phyloP scores from a whole-genome alignment of 176 grass and related monocot genomes.

The Raddia distichophylla region DNA sequence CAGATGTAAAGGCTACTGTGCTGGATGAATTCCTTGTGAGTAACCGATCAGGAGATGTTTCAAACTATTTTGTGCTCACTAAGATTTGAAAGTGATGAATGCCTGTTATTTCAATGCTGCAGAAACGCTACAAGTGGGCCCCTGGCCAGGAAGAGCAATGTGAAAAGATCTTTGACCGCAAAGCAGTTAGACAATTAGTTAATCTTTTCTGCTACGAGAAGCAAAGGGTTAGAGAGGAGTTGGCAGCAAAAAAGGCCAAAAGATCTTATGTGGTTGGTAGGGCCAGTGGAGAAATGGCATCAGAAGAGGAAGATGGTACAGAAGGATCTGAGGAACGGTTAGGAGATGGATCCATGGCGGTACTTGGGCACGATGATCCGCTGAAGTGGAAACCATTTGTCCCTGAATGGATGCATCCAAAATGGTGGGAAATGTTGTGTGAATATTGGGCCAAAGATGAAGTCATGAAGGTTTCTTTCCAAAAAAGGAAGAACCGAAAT shows the following conservation, averaged over 20 bases:
- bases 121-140: conserved; percentile 58
- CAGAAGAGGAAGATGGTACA: conserved; percentile 23
- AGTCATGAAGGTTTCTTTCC: conserved; percentile 50
- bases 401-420: conserved; percentile 49
- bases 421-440: conserved; percentile 58
- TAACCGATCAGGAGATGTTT: conserved; percentile 31
- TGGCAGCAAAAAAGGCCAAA: conserved; percentile 32
- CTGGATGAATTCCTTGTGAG: conserved; percentile 61
- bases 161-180: conserved; percentile 52
- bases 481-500: conserved; percentile 51
- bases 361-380: conserved; percentile 38
- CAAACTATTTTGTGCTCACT: conserved; percentile 19
- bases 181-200: conserved; percentile 46
- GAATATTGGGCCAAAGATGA: conserved; percentile 57
- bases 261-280: not conserved
- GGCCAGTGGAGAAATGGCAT: conserved; percentile 18
- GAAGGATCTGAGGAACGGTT: conserved; percentile 33
- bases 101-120: conserved; percentile 24
- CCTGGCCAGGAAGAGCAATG: conserved; percentile 49
- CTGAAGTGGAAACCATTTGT: conserved; percentile 51
- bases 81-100: conserved; percentile 26
- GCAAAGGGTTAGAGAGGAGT: conserved; percentile 38
- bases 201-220: conserved; percentile 56
- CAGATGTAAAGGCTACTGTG: conserved; percentile 34
- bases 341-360: conserved; percentile 12